phyloP scores from a whole-genome alignment of 306 rosid species.

The Rubus parviflorus region DNA sequence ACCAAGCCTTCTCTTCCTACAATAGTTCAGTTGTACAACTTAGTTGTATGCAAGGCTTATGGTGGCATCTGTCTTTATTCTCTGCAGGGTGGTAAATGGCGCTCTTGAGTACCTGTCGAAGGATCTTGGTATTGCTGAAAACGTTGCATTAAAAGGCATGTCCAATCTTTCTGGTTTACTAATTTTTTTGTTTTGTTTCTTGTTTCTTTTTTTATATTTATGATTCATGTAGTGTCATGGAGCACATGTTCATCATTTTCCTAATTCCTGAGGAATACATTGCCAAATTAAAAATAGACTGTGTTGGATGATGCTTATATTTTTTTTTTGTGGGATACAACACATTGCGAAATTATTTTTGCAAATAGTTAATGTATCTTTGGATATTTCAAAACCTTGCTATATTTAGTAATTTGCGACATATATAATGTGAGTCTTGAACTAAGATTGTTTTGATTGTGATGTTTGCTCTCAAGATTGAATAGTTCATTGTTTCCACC shows the following conservation, averaged over 20 bases:
- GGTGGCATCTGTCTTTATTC: slow-evolving; percentile 19
- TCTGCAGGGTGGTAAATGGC: slow-evolving; percentile 87
- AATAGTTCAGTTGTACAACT: neutral
- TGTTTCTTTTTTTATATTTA: neutral
- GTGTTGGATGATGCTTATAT: neutral
- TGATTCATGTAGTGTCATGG: neutral
- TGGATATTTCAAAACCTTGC: neutral
- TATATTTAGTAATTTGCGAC: neutral
- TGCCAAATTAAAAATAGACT: neutral
- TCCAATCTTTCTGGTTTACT: neutral
- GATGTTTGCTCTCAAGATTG: slow-evolving; percentile 15
- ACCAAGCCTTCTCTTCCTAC: neutral
- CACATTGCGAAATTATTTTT: neutral
- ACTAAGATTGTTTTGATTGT: neutral
- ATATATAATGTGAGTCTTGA: neutral
- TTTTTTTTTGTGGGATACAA: neutral
- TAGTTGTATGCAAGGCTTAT: slow-evolving; percentile 21
- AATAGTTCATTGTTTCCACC: slow-evolving; percentile 21
- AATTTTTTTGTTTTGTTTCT: neutral
- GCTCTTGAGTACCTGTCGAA: slow-evolving; percentile 87
- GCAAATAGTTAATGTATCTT: neutral
- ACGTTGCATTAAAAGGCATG: slow-evolving; percentile 73
- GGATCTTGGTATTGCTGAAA: slow-evolving; percentile 81
- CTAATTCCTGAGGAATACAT: neutral
- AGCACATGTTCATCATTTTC: neutral